A percentile compares a stretch with the other conserved stretches of the same genome.
phyloP scores from a whole-genome alignment of 345 rosid genomes.

The Erysimum cheiranthoides region DNA sequence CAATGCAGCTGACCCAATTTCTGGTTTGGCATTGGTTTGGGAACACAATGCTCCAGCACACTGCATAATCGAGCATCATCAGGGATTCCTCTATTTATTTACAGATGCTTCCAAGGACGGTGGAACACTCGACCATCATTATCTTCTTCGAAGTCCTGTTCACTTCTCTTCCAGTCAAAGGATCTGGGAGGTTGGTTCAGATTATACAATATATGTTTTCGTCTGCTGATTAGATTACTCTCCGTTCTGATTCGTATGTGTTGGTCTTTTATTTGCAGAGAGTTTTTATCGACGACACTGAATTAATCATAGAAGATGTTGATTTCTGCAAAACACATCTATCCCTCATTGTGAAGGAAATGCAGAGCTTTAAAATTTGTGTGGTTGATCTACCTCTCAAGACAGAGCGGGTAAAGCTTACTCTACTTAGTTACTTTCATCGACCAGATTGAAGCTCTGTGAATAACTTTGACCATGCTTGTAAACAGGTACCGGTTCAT shows the following conservation, averaged over 20 bases:
- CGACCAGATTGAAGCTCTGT: conserved; percentile 12
- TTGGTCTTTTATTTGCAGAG: conserved; percentile 51
- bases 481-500: conserved; percentile 56
- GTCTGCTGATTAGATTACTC: conserved; percentile 9
- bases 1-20: conserved; percentile 88
- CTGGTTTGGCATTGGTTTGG: conserved; percentile 81
- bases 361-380: conserved; percentile 61
- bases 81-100: conserved; percentile 77
- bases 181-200: conserved; percentile 79
- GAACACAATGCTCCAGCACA: conserved; percentile 83
- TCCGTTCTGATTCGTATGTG: conserved; percentile 8
- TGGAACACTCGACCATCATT: conserved; percentile 66
- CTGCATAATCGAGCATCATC: conserved; percentile 93
- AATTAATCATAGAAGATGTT: conserved; percentile 72
- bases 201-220: conserved; percentile 14
- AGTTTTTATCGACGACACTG: conserved; percentile 62
- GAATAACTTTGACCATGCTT: conserved; percentile 17
- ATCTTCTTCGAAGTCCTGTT: conserved; percentile 73
- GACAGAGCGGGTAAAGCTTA: conserved; percentile 56
- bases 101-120: conserved; percentile 81
- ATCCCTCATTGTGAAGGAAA: conserved; percentile 67
- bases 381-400: conserved; percentile 76
- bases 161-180: conserved; percentile 56
- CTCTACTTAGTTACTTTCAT: conserved; percentile 7
- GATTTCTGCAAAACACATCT: conserved; percentile 85